phyloP scores from a whole-genome alignment of 805 yeast genomes.

The Naumovozyma baii region DNA sequence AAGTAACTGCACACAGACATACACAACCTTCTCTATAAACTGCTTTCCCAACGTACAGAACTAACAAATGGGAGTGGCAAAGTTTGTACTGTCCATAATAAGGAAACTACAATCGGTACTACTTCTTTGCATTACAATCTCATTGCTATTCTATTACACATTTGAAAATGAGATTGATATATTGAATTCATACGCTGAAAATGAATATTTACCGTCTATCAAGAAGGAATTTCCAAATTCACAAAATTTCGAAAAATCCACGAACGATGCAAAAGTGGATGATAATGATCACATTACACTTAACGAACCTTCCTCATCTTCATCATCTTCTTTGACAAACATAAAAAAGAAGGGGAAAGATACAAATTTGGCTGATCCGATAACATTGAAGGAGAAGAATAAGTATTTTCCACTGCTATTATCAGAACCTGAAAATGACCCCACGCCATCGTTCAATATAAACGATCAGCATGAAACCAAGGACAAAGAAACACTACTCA shows the following conservation, averaged over 20 bases:
- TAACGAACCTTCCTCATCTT: not conserved
- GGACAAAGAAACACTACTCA: constrained; percentile 9
- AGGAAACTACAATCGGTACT: constrained; percentile 23
- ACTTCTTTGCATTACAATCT: constrained; percentile 22
- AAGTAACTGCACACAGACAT: not conserved
- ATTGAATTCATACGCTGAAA: constrained; percentile 29
- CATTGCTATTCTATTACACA: constrained; percentile 28
- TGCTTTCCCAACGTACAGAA: not conserved
- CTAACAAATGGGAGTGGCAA: constrained; percentile 10
- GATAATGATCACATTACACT: not conserved
- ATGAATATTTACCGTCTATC: constrained; percentile 27
- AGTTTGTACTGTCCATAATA: constrained; percentile 8
- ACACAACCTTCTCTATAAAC: too few species aligned
- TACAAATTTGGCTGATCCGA: constrained; percentile 15
- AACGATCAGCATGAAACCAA: constrained; percentile 1
- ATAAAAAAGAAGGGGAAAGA: not conserved
- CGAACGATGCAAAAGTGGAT: too few species aligned
- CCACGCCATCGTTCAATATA: constrained; percentile 8
- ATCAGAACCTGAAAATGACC: constrained; percentile 15
- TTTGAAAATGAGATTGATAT: constrained; percentile 30
- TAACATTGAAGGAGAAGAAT: constrained; percentile 27
- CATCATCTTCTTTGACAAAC: not conserved
- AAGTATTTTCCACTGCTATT: constrained; percentile 32
- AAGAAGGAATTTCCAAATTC: constrained; percentile 5
- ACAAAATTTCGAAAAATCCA: too few species aligned